Evolutionary conservation across 2,329 filamentous ascomycete genomes (phyloP).

Genomic region (Biscogniauxia sp.): DNA sequence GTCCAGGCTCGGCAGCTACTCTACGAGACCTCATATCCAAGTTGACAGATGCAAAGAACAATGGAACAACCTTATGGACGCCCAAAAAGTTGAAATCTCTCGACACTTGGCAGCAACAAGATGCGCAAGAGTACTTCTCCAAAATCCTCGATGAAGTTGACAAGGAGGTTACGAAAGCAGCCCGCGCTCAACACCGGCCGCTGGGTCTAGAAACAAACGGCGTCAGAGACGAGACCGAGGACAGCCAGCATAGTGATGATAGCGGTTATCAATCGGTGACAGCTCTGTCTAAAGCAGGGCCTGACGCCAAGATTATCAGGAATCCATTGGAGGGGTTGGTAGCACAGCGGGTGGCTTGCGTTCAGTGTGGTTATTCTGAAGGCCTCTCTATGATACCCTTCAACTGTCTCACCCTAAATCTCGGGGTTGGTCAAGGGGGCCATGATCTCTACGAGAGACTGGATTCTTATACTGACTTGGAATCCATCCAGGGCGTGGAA

Average conservation of each 20-base stretch:
- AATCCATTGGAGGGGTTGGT: constrained; percentile 87
- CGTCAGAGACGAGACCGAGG: constrained; percentile 40
- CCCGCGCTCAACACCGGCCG: constrained; percentile 30
- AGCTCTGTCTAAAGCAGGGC: constrained; percentile 34
- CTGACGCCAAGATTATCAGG: constrained; percentile 42
- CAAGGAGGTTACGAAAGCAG: constrained; percentile 63
- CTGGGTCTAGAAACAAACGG: constrained; percentile 41
- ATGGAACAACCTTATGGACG: constrained; percentile 78
- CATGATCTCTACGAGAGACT: constrained; percentile 78
- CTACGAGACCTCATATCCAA: constrained; percentile 66
- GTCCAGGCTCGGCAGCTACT: constrained; percentile 42
- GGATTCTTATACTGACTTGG: constrained; percentile 80
- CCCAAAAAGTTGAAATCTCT: constrained; percentile 81
- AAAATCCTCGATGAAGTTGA: constrained; percentile 85
- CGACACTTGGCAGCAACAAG: constrained; percentile 94
- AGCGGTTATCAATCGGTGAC: constrained; percentile 54
- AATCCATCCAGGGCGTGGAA: constrained; percentile 84
- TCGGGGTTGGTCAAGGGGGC: constrained; percentile 59
- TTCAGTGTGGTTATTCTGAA: constrained; percentile 80
- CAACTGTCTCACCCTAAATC: constrained; percentile 85
- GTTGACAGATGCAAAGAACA: constrained; percentile 67
- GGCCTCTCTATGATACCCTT: constrained; percentile 89
- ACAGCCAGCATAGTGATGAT: constrained; percentile 54
- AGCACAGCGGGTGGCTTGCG: constrained; percentile 86
- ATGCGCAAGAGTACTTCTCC: constrained; percentile 95